Conservation (phyloP, 192 early-diverging fungal genomes). For the Backusella mclennaniae region DNA sequence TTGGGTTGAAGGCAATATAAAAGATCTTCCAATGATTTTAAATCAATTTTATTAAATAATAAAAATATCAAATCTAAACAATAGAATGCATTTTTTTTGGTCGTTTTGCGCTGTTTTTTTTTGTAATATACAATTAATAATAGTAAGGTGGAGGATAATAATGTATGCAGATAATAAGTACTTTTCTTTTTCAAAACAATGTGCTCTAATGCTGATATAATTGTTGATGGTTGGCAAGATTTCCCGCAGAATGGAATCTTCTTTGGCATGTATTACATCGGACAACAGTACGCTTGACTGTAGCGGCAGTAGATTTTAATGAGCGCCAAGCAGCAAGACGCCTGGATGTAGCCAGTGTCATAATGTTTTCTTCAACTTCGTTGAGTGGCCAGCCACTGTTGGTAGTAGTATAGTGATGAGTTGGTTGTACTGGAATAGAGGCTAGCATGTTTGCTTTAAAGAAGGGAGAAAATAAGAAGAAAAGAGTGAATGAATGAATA, state of each 20-base stretch:
- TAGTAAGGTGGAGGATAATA: not conserved
- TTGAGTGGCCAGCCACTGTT: slow-evolving; percentile 8
- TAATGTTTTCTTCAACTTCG: slow-evolving; percentile 1
- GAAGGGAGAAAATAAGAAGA: not conserved
- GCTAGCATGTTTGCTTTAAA: not conserved
- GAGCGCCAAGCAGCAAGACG: not conserved
- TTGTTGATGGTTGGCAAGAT: slow-evolving; percentile 16
- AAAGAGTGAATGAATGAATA: not conserved
- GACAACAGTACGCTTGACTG: not conserved
- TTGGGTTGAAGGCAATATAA: not conserved
- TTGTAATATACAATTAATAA: not conserved
- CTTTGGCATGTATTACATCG: slow-evolving; percentile 13
- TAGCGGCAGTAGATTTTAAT: not conserved
- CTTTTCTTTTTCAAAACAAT: not conserved
- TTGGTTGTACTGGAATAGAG: slow-evolving; percentile 6
- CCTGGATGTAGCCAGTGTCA: slow-evolving; percentile 2
- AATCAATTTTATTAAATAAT: not conserved
- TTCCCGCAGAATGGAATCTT: slow-evolving; percentile 12
- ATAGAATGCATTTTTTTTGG: not conserved
- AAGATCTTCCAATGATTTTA: not conserved
- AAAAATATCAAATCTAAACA: not conserved
- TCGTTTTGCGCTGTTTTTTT: not conserved
- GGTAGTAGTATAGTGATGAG: not conserved
- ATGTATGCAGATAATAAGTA: not conserved
- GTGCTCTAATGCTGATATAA: slow-evolving; percentile 4